Evolutionary conservation across 2,329 filamentous ascomycete genomes (phyloP).

Genomic region (Aureobasidium sp.): DNA sequence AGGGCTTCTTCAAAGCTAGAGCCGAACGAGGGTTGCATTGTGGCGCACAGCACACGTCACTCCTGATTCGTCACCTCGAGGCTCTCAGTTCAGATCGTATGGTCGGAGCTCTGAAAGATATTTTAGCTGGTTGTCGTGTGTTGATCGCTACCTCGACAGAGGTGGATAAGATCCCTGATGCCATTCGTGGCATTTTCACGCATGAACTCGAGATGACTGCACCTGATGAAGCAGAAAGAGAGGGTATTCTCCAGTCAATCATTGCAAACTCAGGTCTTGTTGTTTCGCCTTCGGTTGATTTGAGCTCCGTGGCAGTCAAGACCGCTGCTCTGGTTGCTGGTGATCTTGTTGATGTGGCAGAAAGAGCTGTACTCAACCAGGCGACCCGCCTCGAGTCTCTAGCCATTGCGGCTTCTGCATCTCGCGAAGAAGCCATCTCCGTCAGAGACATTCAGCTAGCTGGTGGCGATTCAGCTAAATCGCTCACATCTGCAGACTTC

Average conservation of each 20-base stretch:
- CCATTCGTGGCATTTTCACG: slow-evolving; percentile 81
- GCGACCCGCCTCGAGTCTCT: slow-evolving; percentile 66
- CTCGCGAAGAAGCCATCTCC: slow-evolving; percentile 32
- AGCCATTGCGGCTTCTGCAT: slow-evolving; percentile 40
- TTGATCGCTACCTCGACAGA: slow-evolving; percentile 92
- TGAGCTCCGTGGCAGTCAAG: slow-evolving; percentile 80
- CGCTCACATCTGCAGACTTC: slow-evolving; percentile 75
- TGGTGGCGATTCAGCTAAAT: slow-evolving; percentile 69
- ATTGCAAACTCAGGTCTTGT: slow-evolving; percentile 66
- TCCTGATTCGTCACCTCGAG: slow-evolving; percentile 86
- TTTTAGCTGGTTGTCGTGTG: slow-evolving; percentile 69
- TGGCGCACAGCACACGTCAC: slow-evolving; percentile 69
- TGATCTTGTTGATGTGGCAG: slow-evolving; percentile 88
- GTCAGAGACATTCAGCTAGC: slow-evolving; percentile 80
- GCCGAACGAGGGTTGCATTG: slow-evolving; percentile 85
- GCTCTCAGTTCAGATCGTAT: slow-evolving; percentile 87
- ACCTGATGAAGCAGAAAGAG: slow-evolving; percentile 84
- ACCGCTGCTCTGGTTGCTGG: slow-evolving; percentile 92
- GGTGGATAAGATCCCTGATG: slow-evolving; percentile 86
- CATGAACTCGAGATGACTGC: slow-evolving; percentile 92
- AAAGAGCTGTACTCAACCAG: slow-evolving; percentile 73
- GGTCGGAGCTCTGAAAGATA: slow-evolving; percentile 72
- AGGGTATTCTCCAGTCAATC: slow-evolving; percentile 73
- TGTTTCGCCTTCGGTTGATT: slow-evolving; percentile 75
- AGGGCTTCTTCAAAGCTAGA: slow-evolving; percentile 77